Evolutionary conservation across 2,329 filamentous ascomycete species (phyloP).

Genomic region (Westerdykella ornata): DNA sequence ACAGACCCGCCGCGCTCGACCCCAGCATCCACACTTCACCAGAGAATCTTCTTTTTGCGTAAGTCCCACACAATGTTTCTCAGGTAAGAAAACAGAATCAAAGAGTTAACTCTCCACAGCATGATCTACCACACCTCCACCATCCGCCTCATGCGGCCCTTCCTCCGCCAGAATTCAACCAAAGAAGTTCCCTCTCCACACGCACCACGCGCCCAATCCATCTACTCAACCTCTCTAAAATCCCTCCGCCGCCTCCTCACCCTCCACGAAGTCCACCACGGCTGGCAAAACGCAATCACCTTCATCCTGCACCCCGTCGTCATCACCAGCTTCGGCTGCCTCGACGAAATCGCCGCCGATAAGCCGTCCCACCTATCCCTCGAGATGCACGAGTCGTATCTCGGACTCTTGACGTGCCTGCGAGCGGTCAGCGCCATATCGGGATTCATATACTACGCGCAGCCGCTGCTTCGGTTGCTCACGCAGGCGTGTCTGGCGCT

Average conservation of each 20-base stretch:
- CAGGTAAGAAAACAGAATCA: not conserved
- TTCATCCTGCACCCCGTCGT: constrained; percentile 23
- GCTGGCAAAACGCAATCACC: constrained; percentile 21
- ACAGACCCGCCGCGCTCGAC: constrained; percentile 11
- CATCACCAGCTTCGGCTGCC: constrained; percentile 19
- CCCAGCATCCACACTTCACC: constrained; percentile 18
- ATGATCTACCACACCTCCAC: constrained; percentile 24
- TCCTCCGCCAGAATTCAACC: constrained; percentile 10
- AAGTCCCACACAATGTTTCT: constrained; percentile 2
- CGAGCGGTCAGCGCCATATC: constrained; percentile 18
- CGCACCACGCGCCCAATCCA: constrained; percentile 12
- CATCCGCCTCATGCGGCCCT: constrained; percentile 21
- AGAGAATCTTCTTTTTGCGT: constrained; percentile 25
- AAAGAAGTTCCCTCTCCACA: constrained; percentile 11
- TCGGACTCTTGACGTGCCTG: constrained; percentile 24
- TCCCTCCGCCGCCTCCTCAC: constrained; percentile 20
- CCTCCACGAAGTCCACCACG: constrained; percentile 21
- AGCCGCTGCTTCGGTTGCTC: constrained; percentile 23
- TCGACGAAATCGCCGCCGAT: constrained; percentile 20
- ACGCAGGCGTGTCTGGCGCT: constrained; percentile 22
- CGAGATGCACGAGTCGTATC: constrained; percentile 17
- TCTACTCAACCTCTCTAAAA: constrained; percentile 13
- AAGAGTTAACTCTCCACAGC: constrained; percentile 12
- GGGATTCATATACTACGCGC: constrained; percentile 24
- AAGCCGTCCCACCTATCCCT: constrained; percentile 1